phyloP scores from a whole-genome alignment of 768 basidiomycete species.

The Boletus pseudo-olivaceus region DNA sequence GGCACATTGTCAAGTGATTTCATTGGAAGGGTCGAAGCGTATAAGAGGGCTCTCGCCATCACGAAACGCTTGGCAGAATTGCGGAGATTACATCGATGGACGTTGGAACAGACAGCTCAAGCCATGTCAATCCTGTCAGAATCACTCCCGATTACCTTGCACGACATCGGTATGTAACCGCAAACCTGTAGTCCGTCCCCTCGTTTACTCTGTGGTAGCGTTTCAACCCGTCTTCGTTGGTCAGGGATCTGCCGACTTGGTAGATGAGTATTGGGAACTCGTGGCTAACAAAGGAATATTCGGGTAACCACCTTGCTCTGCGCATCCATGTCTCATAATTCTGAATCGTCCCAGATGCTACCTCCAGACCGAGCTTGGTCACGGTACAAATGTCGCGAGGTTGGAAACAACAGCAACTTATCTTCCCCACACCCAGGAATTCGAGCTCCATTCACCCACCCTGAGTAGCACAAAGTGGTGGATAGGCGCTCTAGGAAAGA shows the following conservation, averaged over 20 bases:
- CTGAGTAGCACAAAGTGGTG: constrained; percentile 81
- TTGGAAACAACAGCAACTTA: constrained; percentile 79
- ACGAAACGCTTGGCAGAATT: constrained; percentile 58
- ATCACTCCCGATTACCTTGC: constrained; percentile 43
- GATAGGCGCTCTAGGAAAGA: constrained; percentile 71
- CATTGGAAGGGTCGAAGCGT: constrained; percentile 54
- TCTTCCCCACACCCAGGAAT: constrained; percentile 60
- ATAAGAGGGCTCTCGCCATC: constrained; percentile 51
- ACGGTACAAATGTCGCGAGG: constrained; percentile 65
- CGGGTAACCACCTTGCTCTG: constrained; percentile 31
- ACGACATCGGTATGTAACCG: constrained; percentile 31
- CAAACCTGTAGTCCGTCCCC: constrained; percentile 27
- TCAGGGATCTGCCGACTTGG: constrained; percentile 54
- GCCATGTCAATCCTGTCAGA: constrained; percentile 55
- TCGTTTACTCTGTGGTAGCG: constrained; percentile 23
- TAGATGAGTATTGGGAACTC: constrained; percentile 49
- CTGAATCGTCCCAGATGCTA: constrained; percentile 46
- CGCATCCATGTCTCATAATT: neutral
- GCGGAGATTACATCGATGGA: constrained; percentile 52
- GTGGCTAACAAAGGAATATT: constrained; percentile 55
- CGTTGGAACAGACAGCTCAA: constrained; percentile 40
- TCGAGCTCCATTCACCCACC: constrained; percentile 74
- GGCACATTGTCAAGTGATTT: constrained; percentile 43
- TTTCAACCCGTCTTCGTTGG: constrained; percentile 67
- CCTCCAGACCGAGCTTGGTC: constrained; percentile 75